Base-by-base conservation (phyloP, 208 protist species). In the Leishmania mexicana region DNA sequence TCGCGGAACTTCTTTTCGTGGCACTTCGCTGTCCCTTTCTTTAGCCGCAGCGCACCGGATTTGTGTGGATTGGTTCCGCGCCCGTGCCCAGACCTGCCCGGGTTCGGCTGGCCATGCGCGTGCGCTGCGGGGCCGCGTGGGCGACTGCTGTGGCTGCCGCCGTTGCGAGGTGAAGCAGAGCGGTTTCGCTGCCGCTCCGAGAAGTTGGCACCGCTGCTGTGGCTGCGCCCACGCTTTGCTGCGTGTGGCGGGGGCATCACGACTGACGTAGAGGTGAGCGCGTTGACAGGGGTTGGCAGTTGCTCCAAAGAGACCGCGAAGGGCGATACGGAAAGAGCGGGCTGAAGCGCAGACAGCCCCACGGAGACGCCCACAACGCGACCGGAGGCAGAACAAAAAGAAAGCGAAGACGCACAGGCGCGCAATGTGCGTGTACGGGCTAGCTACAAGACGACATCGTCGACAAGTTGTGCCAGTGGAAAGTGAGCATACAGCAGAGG, bases 21-120 rank as follows among this genome's bases (percentile, higher is more conserved):
- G 71, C 85, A 91, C 83, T 87, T 92, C 35, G 88, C 83, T 31
- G 88, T 92, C 47, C 80, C 87, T 82, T 93, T 93, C 83, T 93
- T 95, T 31, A 93, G 73, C 60, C 84, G 84, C 73, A 83, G 78
- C 51, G 75, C 75, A 1, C 71, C 79, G 3, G 65, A 53, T 62
- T 77, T 85, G 53, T 58, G 80, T 5, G 58, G 75, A 67, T 84
- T 67, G 10, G 38, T 45, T 24, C 28, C 53, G 28, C 58, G 42
- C 45, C 6, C 7, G 42, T 53, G 35, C 49, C 38, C 54, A 40
- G 8, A 2, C 19, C 35, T 35, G 13, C 2, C 17, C 13, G 13
- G 17, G 62, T 68, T n/a, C 35, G n/a, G 3, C 31, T 68, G 10
- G 68, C 24, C 40, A 45, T 3, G 21, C 15, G 47, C 47, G 47